Base-by-base conservation (phyloP, 108 stramenopile species). In the Nitzschia palea region DNA sequence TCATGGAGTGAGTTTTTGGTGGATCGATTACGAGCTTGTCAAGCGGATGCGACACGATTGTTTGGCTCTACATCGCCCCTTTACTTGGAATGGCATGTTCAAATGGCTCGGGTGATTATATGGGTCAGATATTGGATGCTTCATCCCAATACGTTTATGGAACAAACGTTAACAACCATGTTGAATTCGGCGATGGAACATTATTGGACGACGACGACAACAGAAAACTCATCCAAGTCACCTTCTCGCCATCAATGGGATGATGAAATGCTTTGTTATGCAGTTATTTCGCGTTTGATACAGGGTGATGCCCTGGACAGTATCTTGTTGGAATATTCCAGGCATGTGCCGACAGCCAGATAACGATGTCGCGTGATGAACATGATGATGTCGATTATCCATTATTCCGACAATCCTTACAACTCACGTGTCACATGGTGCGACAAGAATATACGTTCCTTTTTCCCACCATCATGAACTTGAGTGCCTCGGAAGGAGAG, bases 221-320 rank as follows among this genome's bases (percentile, higher is more conserved):
- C 20, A 22, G 58, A 40, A 40, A 6, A 14, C 8, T 55, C 55
- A 31, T 27, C 26, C 25, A 30, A 26, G 29, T 31, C 22, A 31
- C 29, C 8, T 40, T 26, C 5, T 3, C 23, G 52, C 4, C 26
- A 6, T 3, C 8, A 50, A 50, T 2, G 4, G 32, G 65, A 70
- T 31, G 79, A 80, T 67, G 79, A 74, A 70, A 71, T 74, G 57
- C 42, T 80, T 32, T 68, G 68, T 32, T 80, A 62, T 23, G 36
- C 54, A 8, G 44, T 69, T 9, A 36, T 71, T 6, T 45, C 45
- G 1, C 47, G 53, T 22, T 34, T 65, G 0, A n/a, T n/a, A n/a
- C n/a, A n/a, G n/a, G n/a, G n/a, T n/a, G n/a, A n/a, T n/a, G n/a
- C n/a, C n/a, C n/a, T n/a, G n/a, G n/a, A n/a, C n/a, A n/a, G n/a